A percentile compares a stretch with the other conserved stretches of the same genome.
These are phyloP conservation scores for Saturnispora mendoncae DNA, from an alignment of 805 yeast genomes.

Conservation along the genomic window DNA sequence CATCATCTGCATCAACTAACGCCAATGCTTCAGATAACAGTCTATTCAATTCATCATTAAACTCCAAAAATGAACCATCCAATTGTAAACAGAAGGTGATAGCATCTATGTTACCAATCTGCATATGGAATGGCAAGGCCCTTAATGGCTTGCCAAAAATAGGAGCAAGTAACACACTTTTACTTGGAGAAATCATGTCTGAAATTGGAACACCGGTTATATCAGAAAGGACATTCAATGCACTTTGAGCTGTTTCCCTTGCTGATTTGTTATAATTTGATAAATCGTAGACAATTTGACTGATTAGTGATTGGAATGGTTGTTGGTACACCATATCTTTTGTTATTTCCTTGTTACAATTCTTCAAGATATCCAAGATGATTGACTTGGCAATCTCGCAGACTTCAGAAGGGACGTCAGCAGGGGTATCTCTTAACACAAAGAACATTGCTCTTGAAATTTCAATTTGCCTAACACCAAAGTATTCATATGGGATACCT, in stretches of 20 bases:
- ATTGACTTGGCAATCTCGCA: conserved; percentile 62
- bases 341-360: conserved; percentile 55
- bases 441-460: conserved; percentile 79
- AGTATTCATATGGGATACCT: conserved; percentile 61
- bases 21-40: conserved; percentile 85
- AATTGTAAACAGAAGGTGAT: conserved; percentile 83
- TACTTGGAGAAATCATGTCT: conserved; percentile 72
- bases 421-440: conserved; percentile 82
- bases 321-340: conserved; percentile 58
- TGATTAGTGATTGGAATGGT: conserved; percentile 70
- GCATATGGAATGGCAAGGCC: conserved; percentile 97
- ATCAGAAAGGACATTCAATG: conserved; percentile 59
- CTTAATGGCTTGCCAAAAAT: conserved; percentile 94
- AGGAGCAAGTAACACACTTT: conserved; percentile 76
- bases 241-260: conserved; percentile 69
- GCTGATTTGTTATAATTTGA: conserved; percentile 82
- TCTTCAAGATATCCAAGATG: conserved; percentile 51
- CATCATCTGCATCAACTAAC: conserved; percentile 95
- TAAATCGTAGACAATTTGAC: conserved; percentile 86
- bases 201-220: conserved; percentile 63
- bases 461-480: conserved; percentile 72
- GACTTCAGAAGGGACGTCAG: conserved; percentile 78
- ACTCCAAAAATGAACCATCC: conserved; percentile 72
- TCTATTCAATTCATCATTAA: conserved; percentile 82
- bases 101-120: conserved; percentile 96